Base-by-base conservation (phyloP, 2,329 filamentous ascomycete species). In the Aspergillus ustus region DNA sequence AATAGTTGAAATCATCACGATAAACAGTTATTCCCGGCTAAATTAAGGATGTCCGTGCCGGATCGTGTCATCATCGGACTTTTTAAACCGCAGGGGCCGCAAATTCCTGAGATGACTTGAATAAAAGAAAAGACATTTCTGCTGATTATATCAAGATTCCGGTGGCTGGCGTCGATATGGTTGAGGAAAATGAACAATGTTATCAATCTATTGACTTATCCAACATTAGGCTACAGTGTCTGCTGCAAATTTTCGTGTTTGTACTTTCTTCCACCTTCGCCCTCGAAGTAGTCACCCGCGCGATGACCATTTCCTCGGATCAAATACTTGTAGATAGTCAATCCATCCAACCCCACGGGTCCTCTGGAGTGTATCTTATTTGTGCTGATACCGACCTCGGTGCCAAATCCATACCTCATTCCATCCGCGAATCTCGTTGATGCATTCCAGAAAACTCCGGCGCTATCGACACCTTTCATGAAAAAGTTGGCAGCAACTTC, bases 311-410 rank as follows among this genome's bases (percentile, higher is more conserved):
- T 82, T 0, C 94, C 95, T 43, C 91, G 83, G 65, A 99, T 84
- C 77, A 95, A 87, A 82, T 97, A 99, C 82, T 97, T 97, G 81
- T 99, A 97, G 65, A 98, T 98, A 75, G 92, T 97, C 75, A 99
- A 79, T 0, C 95, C 95, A 73, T 98, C 95, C 56, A 99, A 81
- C 1, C 95, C 95, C 6, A 99, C 95, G 0, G 95, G 95, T 0
- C 95, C 95, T 54, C 95, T 84, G 1, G 92, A 91, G 75, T 99
- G 95, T 66, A 99, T 97, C 83, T 98, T 99, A 83, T 97, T 99
- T 53, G 95, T 99, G 80, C 91, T 96, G 78, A 99, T 98, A 58
- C 95, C 95, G 25, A 99, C 95, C 80, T 99, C 95, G 0, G 95
- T 98, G 52, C 95, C 95, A 78, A 99, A 99, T 7, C 95, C 95